Base-by-base conservation (phyloP, 768 basidiomycete species). In the Boletus reticuloceps region DNA sequence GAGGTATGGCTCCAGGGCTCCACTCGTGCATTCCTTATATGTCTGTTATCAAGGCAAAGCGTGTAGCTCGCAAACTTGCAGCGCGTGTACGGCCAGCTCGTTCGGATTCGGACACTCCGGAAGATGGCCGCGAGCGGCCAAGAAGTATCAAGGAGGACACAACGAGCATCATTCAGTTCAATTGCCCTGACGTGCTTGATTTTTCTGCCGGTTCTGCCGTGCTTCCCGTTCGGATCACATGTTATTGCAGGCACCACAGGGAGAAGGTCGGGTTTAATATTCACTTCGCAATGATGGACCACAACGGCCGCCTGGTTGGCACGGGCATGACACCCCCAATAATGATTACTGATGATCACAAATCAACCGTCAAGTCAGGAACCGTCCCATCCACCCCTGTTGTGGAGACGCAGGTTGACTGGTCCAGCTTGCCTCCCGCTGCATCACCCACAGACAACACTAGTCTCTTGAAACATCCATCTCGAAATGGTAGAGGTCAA, bases 301-400 rank as follows among this genome's bases (percentile, higher is more conserved):
- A 85, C 62, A 76, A 74, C 25, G 95, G 94, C 3, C 82, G 88
- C 20, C 72, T 92, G 46, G 84, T 98, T 50, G 95, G 91, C 14
- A 79, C 82, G 9, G 94, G 93, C 6, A 81, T 78, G 51, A 91
- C 94, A 2, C 83, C 86, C 31, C 93, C 96, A 5, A 94, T 99
- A 62, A 95, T 98, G 87, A 98, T 98, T 61, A 99, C 96, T 2
- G 97, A 99, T 75, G 97, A 99, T 72, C 97, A 99, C 76, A 99
- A 99, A 75, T 94, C 91, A 29, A 82, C 76, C 5, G 62, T 70
- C 46, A 71, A 74, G 59, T 54, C 64, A 13, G 63, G 60, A 47
- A 27, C 41, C 17, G 27, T 67, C 58, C 57, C 70, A 64, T 53
- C 57, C 62, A 31, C 78, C 75, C 47, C 69, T n/a, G 67, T 75